Evolutionary conservation across 331 rosid species (phyloP).

Genomic region (Spiraea crenata): DNA sequence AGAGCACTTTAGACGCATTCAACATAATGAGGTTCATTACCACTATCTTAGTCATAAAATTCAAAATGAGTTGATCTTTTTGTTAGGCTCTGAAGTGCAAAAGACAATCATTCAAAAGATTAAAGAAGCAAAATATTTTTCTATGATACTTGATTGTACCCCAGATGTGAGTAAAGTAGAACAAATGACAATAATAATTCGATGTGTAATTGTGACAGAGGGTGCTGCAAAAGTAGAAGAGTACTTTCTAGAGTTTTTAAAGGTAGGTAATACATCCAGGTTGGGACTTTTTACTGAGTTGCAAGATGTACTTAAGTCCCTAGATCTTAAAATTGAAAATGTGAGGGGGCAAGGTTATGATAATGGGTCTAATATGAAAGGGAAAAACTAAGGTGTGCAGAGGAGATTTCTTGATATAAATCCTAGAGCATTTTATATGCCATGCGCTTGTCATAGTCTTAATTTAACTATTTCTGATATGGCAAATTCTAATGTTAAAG

Average conservation of each 20-base stretch:
- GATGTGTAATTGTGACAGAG: not conserved
- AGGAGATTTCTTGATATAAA: not conserved
- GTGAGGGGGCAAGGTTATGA: not conserved
- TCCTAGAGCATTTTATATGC: not conserved
- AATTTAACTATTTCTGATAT: slow-evolving; percentile 4
- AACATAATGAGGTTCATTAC: not conserved
- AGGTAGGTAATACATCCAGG: not conserved
- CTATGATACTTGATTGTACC: not conserved
- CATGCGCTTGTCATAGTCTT: not conserved
- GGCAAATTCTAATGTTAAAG: not conserved
- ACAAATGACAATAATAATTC: not conserved
- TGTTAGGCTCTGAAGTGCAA: not conserved
- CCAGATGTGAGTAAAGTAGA: not conserved
- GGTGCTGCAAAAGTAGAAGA: no score
- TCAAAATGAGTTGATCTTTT: not conserved
- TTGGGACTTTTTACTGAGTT: not conserved
- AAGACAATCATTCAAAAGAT: not conserved
- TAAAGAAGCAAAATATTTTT: not conserved
- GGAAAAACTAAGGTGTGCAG: not conserved
- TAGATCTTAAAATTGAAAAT: not conserved
- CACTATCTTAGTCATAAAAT: not conserved
- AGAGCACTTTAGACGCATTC: not conserved
- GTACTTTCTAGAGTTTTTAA: not conserved
- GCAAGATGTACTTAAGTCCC: not conserved
- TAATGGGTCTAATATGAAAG: not conserved